Conservation (phyloP, 2,329 filamentous ascomycete genomes). For the Xylaria sp. region DNA sequence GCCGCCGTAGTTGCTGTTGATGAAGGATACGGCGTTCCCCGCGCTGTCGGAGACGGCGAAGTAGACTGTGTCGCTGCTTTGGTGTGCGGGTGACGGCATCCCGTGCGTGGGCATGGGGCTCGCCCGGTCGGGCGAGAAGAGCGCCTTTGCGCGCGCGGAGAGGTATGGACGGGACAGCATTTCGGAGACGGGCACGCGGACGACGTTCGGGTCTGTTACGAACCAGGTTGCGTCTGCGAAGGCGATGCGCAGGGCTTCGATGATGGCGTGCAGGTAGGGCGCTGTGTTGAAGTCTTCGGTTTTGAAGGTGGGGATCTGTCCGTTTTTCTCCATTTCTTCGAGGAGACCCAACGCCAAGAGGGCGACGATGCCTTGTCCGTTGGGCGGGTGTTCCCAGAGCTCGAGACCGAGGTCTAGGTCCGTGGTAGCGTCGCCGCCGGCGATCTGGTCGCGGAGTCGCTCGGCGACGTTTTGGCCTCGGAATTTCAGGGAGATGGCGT, state of each 20-base stretch:
- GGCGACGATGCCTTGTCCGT: constrained; percentile 92
- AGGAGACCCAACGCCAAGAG: constrained; percentile 91
- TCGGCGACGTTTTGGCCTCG: constrained; percentile 51
- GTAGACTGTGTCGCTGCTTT: constrained; percentile 89
- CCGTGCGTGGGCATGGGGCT: constrained; percentile 63
- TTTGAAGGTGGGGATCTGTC: constrained; percentile 66
- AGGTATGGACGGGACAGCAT: constrained; percentile 73
- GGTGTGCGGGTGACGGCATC: constrained; percentile 63
- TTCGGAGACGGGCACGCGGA: constrained; percentile 61
- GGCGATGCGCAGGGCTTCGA: constrained; percentile 81
- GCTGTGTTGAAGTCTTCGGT: constrained; percentile 73
- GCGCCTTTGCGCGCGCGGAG: constrained; percentile 54
- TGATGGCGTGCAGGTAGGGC: constrained; percentile 75
- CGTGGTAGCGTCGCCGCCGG: constrained; percentile 30
- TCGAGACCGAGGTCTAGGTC: constrained; percentile 56
- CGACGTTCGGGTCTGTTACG: constrained; percentile 74
- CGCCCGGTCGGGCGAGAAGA: constrained; percentile 55
- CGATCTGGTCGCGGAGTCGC: constrained; percentile 20
- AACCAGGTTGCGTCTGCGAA: constrained; percentile 91
- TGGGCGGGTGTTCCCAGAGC: constrained; percentile 95
- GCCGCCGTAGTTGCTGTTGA: constrained; percentile 89
- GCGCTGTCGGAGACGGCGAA: constrained; percentile 75
- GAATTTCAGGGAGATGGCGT: constrained; percentile 79
- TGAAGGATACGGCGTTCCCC: constrained; percentile 92
- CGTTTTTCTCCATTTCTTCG: constrained; percentile 71